A percentile compares a stretch with the other conserved stretches of the same genome.
phyloP scores from a whole-genome alignment of 2,329 filamentous ascomycete genomes.

The Alternaria sp. region DNA sequence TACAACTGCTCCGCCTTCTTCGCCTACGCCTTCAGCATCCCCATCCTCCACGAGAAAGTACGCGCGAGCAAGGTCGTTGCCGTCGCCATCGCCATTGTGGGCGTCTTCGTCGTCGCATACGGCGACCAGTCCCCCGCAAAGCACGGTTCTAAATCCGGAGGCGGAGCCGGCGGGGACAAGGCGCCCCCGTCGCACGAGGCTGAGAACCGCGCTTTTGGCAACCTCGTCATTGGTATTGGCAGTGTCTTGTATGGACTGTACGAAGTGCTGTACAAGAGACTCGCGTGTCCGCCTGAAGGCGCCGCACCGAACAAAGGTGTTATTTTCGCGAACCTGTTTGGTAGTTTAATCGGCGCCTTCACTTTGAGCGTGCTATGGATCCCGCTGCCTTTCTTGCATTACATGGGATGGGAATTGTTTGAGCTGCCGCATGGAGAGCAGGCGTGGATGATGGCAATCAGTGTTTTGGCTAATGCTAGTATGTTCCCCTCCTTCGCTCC shows the following conservation, averaged over 20 bases:
- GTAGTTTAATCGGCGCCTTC: slow-evolving; percentile 83
- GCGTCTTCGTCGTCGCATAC: slow-evolving; percentile 94
- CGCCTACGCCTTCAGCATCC: slow-evolving; percentile 95
- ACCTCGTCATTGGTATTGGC: slow-evolving; percentile 88
- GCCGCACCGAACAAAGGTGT: slow-evolving; percentile 85
- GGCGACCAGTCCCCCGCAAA: slow-evolving; percentile 69
- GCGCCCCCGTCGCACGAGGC: slow-evolving; percentile 59
- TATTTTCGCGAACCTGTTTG: slow-evolving; percentile 94
- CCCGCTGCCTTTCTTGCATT: slow-evolving; percentile 83
- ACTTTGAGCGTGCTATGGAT: slow-evolving; percentile 91
- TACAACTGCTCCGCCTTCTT: slow-evolving; percentile 99
- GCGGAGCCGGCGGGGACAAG: slow-evolving; percentile 59
- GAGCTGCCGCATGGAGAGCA: slow-evolving; percentile 79
- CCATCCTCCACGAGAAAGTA: slow-evolving; percentile 82
- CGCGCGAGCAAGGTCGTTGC: slow-evolving; percentile 84
- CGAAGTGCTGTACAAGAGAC: slow-evolving; percentile 94
- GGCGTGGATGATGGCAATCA: slow-evolving; percentile 79
- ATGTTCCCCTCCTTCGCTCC: slow-evolving; percentile 41
- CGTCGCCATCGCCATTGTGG: slow-evolving; percentile 83
- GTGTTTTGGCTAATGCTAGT: slow-evolving; percentile 84
- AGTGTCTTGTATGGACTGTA: slow-evolving; percentile 95
- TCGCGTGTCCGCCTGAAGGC: slow-evolving; percentile 91
- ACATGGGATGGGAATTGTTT: slow-evolving; percentile 79
- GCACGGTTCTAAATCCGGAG: slow-evolving; percentile 62
- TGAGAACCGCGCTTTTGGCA: slow-evolving; percentile 77